Evolutionary conservation across 495 filamentous ascomycete species (phyloP).

Genomic region (Lophiostoma macrostomum): DNA sequence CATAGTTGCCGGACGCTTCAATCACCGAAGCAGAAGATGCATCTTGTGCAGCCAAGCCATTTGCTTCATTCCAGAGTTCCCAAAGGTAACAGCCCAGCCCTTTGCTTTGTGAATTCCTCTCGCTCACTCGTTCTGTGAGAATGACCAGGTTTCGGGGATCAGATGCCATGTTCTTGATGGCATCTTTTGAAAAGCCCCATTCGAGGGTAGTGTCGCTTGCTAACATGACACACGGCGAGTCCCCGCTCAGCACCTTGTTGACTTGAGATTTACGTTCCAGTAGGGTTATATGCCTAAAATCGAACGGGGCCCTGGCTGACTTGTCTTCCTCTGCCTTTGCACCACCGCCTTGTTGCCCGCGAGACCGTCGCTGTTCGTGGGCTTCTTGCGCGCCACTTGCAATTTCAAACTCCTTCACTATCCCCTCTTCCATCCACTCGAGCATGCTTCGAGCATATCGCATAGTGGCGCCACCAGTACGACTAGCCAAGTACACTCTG

Average conservation of each 20-base stretch:
- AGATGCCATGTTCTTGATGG: constrained; percentile 67
- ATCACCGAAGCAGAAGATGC: constrained; percentile 38
- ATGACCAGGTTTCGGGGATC: constrained; percentile 79
- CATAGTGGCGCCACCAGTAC: constrained; percentile 77
- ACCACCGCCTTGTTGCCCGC: constrained; percentile 40
- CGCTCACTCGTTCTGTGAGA: constrained; percentile 61
- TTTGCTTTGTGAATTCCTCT: constrained; percentile 4
- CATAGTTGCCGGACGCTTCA: constrained; percentile 59
- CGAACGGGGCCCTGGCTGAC: constrained; percentile 68
- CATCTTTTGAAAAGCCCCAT: constrained; percentile 93
- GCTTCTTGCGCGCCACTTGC: constrained; percentile 44
- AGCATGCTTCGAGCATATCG: constrained; percentile 89
- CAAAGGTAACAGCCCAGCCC: constrained; percentile 39
- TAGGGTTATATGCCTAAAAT: constrained; percentile 81
- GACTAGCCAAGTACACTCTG: constrained; percentile 78
- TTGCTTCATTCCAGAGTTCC: constrained; percentile 36
- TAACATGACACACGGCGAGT: constrained; percentile 67
- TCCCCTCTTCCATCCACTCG: constrained; percentile 97
- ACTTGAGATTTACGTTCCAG: constrained; percentile 73
- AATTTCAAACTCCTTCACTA: constrained; percentile 86
- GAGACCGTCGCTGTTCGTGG: constrained; percentile 21
- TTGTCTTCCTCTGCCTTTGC: constrained; percentile 39
- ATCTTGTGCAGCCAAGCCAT: constrained; percentile 2
- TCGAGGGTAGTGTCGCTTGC: constrained; percentile 86
- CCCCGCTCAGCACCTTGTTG: constrained; percentile 55